phyloP scores from a whole-genome alignment of 257 asterid species.

The Gentiana straminea region DNA sequence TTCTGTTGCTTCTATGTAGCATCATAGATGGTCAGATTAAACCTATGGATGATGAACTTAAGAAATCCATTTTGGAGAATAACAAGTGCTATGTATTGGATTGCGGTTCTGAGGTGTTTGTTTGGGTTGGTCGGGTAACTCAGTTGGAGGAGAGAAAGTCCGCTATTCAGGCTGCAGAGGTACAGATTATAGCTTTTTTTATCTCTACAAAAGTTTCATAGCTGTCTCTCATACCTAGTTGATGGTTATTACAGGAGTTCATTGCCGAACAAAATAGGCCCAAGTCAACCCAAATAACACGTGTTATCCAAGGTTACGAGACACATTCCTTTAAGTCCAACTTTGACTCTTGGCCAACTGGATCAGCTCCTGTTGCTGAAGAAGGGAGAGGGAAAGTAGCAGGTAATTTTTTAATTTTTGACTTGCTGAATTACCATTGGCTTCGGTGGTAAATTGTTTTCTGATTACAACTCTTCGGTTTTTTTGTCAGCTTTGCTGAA shows the following conservation, averaged over 20 bases:
- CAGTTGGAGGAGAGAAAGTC: conserved; percentile 90
- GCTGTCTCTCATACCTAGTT: conserved; percentile 12
- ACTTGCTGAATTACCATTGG: conserved; percentile 7
- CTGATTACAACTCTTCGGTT: conserved; percentile 7
- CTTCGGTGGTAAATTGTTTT: conserved; percentile 6
- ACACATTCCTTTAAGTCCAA: conserved; percentile 82
- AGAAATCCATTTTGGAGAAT: conserved; percentile 79
- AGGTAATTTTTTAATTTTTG: conserved; percentile 32
- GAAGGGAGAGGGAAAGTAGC: conserved; percentile 98
- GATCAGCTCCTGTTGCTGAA: conserved; percentile 83
- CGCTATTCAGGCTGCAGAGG: conserved; percentile 86
- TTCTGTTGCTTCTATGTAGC: conserved; percentile 33
- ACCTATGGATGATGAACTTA: conserved; percentile 63
- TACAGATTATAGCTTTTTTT: conserved; percentile 5
- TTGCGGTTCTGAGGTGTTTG: conserved; percentile 87
- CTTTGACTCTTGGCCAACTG: conserved; percentile 92
- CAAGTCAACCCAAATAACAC: conserved; percentile 60
- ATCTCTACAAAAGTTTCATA: not conserved
- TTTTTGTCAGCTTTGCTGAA: conserved; percentile 66
- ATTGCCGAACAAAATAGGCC: conserved; percentile 81
- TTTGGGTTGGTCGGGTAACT: conserved; percentile 96
- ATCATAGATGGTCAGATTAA: conserved; percentile 57
- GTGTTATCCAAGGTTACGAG: conserved; percentile 91
- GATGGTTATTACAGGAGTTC: conserved; percentile 45
- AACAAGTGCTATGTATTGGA: conserved; percentile 82